Evolutionary conservation across 2,329 filamentous ascomycete genomes (phyloP).

Genomic region (Coniochaeta prunicola): DNA sequence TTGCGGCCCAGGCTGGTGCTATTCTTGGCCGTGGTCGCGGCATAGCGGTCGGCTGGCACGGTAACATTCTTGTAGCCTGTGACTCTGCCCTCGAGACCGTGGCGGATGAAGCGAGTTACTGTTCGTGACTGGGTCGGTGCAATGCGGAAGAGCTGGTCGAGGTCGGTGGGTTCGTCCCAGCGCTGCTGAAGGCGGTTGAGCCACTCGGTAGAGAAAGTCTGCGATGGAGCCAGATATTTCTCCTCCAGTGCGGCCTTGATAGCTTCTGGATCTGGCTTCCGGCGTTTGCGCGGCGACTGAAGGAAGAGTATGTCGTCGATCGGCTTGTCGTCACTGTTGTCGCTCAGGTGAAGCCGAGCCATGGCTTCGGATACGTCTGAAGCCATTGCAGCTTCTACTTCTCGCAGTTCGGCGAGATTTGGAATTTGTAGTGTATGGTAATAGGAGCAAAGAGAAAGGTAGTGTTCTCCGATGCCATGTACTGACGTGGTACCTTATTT

Average conservation of each 20-base stretch:
- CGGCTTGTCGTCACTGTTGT: slow-evolving; percentile 17
- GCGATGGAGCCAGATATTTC: slow-evolving; percentile 72
- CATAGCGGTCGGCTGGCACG: slow-evolving; percentile 58
- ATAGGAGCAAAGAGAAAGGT: background rate
- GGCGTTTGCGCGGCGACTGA: slow-evolving; percentile 31
- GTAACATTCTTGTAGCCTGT: slow-evolving; percentile 94
- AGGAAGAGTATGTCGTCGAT: slow-evolving; percentile 54
- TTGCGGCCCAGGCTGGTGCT: slow-evolving; percentile 84
- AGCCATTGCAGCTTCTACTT: slow-evolving; percentile 13
- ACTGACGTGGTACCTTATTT: background rate
- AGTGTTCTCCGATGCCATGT: background rate
- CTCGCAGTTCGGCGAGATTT: background rate
- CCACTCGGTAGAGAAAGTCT: slow-evolving; percentile 76
- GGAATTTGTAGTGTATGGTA: background rate
- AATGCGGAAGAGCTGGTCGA: slow-evolving; percentile 77
- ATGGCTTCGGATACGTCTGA: slow-evolving; percentile 39
- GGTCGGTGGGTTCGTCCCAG: slow-evolving; percentile 78
- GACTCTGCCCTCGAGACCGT: slow-evolving; percentile 86
- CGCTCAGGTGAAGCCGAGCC: slow-evolving; percentile 38
- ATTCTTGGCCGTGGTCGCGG: slow-evolving; percentile 87
- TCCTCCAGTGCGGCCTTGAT: slow-evolving; percentile 66
- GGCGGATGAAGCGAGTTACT: slow-evolving; percentile 85
- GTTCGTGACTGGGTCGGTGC: slow-evolving; percentile 89
- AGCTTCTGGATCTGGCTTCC: slow-evolving; percentile 47
- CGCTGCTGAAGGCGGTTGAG: slow-evolving; percentile 80